A percentile compares a stretch with the other conserved stretches of the same genome.
These are phyloP conservation scores for Fusarium hainanense DNA, from an alignment of 2,329 filamentous ascomycete species.

Conservation along the genomic window DNA sequence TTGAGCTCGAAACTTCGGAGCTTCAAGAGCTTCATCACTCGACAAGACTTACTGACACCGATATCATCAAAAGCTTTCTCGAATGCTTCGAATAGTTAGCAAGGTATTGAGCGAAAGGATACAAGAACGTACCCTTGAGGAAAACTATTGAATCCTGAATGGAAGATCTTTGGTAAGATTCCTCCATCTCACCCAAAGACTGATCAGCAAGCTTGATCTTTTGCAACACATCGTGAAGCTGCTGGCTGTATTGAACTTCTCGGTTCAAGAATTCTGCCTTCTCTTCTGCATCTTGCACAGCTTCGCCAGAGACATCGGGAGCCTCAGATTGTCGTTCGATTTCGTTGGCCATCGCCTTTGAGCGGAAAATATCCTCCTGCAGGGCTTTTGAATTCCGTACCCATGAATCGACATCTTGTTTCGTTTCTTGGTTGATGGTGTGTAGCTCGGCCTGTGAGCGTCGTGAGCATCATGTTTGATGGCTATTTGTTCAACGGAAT, in stretches of 20 bases:
- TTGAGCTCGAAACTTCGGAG: slow-evolving; percentile 74
- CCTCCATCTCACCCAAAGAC: slow-evolving; percentile 71
- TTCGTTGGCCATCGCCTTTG: slow-evolving; percentile 80
- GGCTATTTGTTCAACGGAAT: slow-evolving; percentile 5
- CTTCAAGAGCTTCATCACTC: slow-evolving; percentile 73
- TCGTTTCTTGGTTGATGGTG: slow-evolving; percentile 78
- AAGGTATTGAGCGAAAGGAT: not conserved
- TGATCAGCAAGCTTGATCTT: slow-evolving; percentile 68
- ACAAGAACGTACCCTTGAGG: slow-evolving; percentile 62
- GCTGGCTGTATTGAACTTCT: slow-evolving; percentile 69
- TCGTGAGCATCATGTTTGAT: slow-evolving; percentile 34
- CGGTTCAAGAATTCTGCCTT: slow-evolving; percentile 67
- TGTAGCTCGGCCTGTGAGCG: slow-evolving; percentile 70
- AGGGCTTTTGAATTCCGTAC: slow-evolving; percentile 84
- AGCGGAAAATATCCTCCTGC: slow-evolving; percentile 85
- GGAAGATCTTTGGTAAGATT: slow-evolving; percentile 63
- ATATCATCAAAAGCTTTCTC: slow-evolving; percentile 69
- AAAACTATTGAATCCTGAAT: slow-evolving; percentile 67
- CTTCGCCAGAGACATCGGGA: slow-evolving; percentile 64
- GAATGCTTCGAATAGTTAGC: slow-evolving; percentile 56
- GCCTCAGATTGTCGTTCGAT: slow-evolving; percentile 82
- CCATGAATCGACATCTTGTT: slow-evolving; percentile 86
- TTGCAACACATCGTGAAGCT: slow-evolving; percentile 63
- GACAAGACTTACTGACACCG: slow-evolving; percentile 69
- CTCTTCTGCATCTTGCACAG: slow-evolving; percentile 63